Evolutionary conservation across 2,329 filamentous ascomycete species (phyloP), one percentile per base, ranked within the genome.

Genomic region (Fusarium sarcochroum): DNA sequence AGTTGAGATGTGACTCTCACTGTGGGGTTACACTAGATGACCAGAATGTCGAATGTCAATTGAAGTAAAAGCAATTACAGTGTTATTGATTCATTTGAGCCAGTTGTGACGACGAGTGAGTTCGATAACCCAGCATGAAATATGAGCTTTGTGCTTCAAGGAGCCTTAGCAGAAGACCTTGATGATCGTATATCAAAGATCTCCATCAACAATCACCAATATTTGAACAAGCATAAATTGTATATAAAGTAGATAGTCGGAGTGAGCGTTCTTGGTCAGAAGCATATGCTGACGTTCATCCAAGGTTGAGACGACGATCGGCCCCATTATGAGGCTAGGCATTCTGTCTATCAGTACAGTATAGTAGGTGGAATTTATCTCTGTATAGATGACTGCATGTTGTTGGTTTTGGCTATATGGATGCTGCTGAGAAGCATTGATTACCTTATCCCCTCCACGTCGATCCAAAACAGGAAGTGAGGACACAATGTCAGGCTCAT

Each of bases 401-500:
- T 65, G 42, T 51, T 59, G 21, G 35, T 44, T 30, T n/a, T 55
- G 41, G 38, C 34, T 35, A 35, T 17, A 18, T 45, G n/a, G 25
- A 54, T n/a, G 15, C 21, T 11, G 23, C 20, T 37, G 15, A 30
- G 38, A 48, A 44, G 32, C 15, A 55, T 53, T 46, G 23, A n/a
- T 37, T 23, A 18, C 30, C 34, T 37, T 23, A 18, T 34, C 34
- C 58, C 58, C 34, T 50, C 58, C 48, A 52, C 30, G 34, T 45
- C 38, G 30, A 53, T 48, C 64, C 47, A 35, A 44, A 68, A 53
- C 14, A 50, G 37, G 58, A 37, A 67, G 25, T 59, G 58, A 54
- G 35, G 46, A 18, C 10, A 45, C 21, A 46, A 49, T 35, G 25
- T 21, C 56, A 60, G 49, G 34, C 47, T 59, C 54, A 42, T 25